These are phyloP conservation scores for Cystofilobasidium bisporidii DNA, from an alignment of 768 basidiomycete species.

Conservation along the genomic window DNA sequence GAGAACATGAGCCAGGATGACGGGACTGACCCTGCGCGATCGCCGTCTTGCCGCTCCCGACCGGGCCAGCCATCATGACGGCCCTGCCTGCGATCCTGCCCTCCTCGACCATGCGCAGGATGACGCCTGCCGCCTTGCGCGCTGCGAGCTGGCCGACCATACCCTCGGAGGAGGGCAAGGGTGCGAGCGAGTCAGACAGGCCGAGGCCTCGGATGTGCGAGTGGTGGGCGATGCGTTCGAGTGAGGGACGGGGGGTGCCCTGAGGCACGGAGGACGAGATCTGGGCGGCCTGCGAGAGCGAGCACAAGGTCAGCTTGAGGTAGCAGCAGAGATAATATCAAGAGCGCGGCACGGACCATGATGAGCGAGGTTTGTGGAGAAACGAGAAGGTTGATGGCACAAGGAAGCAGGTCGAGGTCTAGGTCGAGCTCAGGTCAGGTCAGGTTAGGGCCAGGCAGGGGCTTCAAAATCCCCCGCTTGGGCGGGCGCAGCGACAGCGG, in stretches of 20 bases:
- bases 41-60: slow-evolving; percentile 94
- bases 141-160: slow-evolving; percentile 97
- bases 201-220: slow-evolving; percentile 86
- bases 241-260: neutral
- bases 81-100: slow-evolving; percentile 90
- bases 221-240: slow-evolving; percentile 29
- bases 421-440: too few species aligned
- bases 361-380: too few species aligned
- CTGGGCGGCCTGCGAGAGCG: slow-evolving; percentile 2
- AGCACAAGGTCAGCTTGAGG: neutral
- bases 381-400: too few species aligned
- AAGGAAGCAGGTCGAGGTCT: too few species aligned
- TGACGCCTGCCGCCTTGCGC: slow-evolving; percentile 93
- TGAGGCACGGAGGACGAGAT: neutral
- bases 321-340: too few species aligned
- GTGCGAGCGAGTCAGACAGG: slow-evolving; percentile 77
- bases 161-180: slow-evolving; percentile 65
- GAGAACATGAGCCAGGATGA: too few species aligned
- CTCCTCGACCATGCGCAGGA: slow-evolving; percentile 96
- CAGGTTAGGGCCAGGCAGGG: too few species aligned
- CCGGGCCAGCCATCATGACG: slow-evolving; percentile 94
- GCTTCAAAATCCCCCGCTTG: too few species aligned
- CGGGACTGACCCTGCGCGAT: slow-evolving; percentile 83
- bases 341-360: too few species aligned
- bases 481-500: too few species aligned